Evolutionary conservation across 371 early-diverging fungal species (phyloP).

Genomic region (Rhizopus microsporus): DNA sequence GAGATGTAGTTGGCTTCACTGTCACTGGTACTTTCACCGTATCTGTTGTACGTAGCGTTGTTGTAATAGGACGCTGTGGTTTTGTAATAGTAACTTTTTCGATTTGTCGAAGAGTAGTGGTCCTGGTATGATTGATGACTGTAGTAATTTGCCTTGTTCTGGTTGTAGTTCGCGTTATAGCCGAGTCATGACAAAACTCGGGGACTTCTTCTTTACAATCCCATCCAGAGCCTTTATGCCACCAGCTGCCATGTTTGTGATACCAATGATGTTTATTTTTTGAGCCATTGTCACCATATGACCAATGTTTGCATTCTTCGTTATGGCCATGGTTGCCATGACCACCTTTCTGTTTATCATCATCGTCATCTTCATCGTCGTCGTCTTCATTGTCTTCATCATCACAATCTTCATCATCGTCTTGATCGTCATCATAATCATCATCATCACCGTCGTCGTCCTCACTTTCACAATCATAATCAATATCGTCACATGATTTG

Average conservation of each 20-base stretch:
- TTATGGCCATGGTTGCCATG: constrained; percentile 2
- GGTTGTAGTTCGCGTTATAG: not conserved
- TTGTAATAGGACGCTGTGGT: not conserved
- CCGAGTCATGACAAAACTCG: not conserved
- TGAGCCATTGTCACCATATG: not conserved
- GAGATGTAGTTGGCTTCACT: no score
- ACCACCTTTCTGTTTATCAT: constrained; percentile 1
- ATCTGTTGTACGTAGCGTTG: not conserved
- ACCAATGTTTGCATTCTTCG: constrained; percentile 7
- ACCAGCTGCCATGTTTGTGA: not conserved
- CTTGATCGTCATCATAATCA: not conserved
- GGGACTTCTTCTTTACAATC: not conserved
- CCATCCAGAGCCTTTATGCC: constrained; percentile 7
- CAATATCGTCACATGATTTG: constrained; percentile 4
- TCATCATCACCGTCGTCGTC: not conserved
- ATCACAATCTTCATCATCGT: constrained; percentile 15
- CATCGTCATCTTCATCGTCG: constrained; percentile 29
- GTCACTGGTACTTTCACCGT: no score
- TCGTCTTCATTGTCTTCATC: constrained; percentile 26
- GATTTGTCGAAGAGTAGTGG: not conserved
- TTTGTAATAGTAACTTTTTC: not conserved
- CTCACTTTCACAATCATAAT: constrained; percentile 1
- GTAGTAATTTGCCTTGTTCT: not conserved
- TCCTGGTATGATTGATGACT: not conserved
- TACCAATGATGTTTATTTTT: not conserved